Base-by-base conservation (phyloP, 2,329 filamentous ascomycete genomes). In the Decorospora gaudefroyi region DNA sequence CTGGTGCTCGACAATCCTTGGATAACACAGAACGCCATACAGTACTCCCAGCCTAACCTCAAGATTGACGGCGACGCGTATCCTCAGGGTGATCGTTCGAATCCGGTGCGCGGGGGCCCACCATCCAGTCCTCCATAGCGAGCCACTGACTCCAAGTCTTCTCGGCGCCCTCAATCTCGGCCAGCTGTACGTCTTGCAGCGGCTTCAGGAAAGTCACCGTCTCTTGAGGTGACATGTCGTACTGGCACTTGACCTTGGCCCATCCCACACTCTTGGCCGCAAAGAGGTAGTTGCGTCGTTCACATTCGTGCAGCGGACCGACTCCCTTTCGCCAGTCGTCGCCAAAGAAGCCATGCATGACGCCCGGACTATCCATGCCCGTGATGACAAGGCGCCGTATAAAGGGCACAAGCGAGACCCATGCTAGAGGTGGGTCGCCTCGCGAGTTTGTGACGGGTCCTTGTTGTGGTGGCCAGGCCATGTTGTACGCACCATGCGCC, bases 111-210 rank as follows among this genome's bases (percentile, higher is more conserved):
- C 88, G 76, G 1, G 88, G 87, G 2, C 91, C 91, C n/a, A 96
- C 76, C 90, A 96, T 95, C 92, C 92, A 97, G 70, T 96, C 92
- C 70, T 96, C 90, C 89, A 96, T 95, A 9, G 89, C 89, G 21
- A 96, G 75, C 92, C 92, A 97, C 62, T 92, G 86, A 66, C 90
- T 95, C 93, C 93, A 99, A 47, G 80, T 84, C 50, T 81, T 80
- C 73, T 97, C 92, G 0, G 91, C 91, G 10, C 76, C 81, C 51
- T 88, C 81, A 50, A 97, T 88, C 73, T 97, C 93, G 15, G 83
- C 81, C 62, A 92, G 84, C 6, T 83, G 81, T 1, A 87, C 84
- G 41, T 84, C 82, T 60, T 87, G 84, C n/a, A 96, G 74, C 4
- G 92, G 90, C 55, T 85, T 84, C 59, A 97, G 74, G 67, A 95